phyloP scores from a whole-genome alignment of 2,329 filamentous ascomycete species.

The Ilyonectria robusta region DNA sequence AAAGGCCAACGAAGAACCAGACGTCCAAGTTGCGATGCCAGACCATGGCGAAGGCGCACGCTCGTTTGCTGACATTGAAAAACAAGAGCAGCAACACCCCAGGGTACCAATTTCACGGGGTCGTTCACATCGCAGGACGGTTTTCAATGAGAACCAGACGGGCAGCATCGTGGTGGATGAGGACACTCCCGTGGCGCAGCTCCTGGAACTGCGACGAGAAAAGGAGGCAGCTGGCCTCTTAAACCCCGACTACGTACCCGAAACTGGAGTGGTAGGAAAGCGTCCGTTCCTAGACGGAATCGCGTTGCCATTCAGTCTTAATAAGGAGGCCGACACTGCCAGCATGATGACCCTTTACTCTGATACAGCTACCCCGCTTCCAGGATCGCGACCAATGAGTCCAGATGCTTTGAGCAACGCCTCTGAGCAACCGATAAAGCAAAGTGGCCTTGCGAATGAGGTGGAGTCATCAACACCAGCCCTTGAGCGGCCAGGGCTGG shows the following conservation, averaged over 20 bases:
- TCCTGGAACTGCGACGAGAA: conserved; percentile 60
- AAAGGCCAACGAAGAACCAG: conserved; percentile 60
- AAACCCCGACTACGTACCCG: conserved; percentile 59
- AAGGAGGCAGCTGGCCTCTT: conserved; percentile 58
- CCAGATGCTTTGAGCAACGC: conserved; percentile 28
- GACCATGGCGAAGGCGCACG: conserved; percentile 61
- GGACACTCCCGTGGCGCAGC: conserved; percentile 59
- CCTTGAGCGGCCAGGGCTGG: conserved; percentile 58
- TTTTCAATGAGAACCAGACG: conserved; percentile 67
- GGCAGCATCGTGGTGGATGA: conserved; percentile 52
- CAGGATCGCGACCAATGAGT: conserved; percentile 54
- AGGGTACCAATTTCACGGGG: conserved; percentile 50
- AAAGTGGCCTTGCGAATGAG: conserved; percentile 24
- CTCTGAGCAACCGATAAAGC: conserved; percentile 9
- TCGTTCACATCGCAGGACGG: conserved; percentile 61
- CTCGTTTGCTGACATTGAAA: conserved; percentile 57
- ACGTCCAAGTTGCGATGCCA: conserved; percentile 51
- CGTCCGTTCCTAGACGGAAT: conserved; percentile 78
- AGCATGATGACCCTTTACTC: conserved; percentile 79
- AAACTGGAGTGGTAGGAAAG: conserved; percentile 70
- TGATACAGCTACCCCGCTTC: conserved; percentile 45
- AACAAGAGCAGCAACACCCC: conserved; percentile 51
- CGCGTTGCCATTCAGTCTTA: conserved; percentile 80
- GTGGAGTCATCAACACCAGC: conserved; percentile 19
- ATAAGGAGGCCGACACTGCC: conserved; percentile 74